These are phyloP conservation scores for Chloromonas sp. DNA, from an alignment of 163 green algal species.

Conservation along the genomic window DNA sequence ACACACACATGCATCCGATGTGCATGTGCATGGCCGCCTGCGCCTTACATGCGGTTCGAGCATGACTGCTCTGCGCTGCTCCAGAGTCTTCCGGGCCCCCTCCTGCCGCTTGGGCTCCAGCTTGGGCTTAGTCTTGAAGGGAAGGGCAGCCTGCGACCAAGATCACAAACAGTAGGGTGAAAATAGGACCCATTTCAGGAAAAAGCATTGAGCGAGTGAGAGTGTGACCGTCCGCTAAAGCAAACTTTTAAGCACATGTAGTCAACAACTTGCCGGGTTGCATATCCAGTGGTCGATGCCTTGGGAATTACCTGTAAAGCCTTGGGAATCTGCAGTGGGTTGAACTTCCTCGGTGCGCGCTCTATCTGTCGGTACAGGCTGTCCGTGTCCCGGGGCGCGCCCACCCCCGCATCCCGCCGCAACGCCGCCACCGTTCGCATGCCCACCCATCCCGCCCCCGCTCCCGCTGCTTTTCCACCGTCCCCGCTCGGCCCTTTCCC, in stretches of 20 bases:
- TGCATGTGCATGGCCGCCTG: background rate
- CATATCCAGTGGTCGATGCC: background rate
- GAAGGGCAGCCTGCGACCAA: conserved; percentile 72
- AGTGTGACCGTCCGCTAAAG: too few relatives aligned
- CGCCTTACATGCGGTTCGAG: conserved; percentile 64
- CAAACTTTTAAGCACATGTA: too few relatives aligned
- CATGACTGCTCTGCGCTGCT: conserved; percentile 86
- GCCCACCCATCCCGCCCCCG: conserved; percentile 62
- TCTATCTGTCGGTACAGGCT: conserved; percentile 87
- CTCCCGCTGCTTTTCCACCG: background rate
- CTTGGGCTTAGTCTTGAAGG: conserved; percentile 95
- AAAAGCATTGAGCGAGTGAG: background rate
- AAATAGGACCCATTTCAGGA: background rate
- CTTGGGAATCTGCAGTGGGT: conserved; percentile 85
- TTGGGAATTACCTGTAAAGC: conserved; percentile 39
- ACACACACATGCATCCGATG: background rate
- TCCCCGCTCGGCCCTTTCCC: too few relatives aligned
- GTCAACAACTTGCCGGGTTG: too few relatives aligned
- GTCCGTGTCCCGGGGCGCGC: conserved; percentile 78
- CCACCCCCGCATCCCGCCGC: conserved; percentile 64
- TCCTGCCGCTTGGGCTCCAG: conserved; percentile 42
- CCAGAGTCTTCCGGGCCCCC: conserved; percentile 69
- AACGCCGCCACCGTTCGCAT: conserved; percentile 89
- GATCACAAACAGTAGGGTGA: background rate
- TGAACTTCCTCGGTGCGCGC: conserved; percentile 78